Evolutionary conservation across 2,329 filamentous ascomycete genomes (phyloP), one percentile per base, ranked within the genome.

Genomic region (Clathrospora elynae): DNA sequence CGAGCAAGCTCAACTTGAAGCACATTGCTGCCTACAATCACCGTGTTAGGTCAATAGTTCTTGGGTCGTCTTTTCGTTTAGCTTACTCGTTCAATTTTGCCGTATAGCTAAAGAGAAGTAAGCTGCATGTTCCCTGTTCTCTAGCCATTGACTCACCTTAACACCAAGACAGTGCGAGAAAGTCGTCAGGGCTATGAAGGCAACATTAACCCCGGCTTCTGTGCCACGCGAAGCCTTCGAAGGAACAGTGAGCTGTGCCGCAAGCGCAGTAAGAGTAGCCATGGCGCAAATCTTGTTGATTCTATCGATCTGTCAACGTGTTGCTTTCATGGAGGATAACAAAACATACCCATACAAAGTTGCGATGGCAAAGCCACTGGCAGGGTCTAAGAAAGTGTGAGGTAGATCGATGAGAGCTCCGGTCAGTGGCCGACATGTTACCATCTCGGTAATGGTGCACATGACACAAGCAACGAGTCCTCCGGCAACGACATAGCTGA

Each of bases 1-100:
- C 30, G 3, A 67, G 51, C n/a, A 65, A 38, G 16, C 52, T 47
- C 8, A 67, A 42, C 42, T 67, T 67, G 33, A 64, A 52, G 46
- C 57, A 60, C 54, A 65, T 66, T 26, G 66, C 51, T 3, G 55
- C 47, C 58, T 58, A 31, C 9, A 7, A 3, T 43, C 10, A 52
- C 14, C 4, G 25, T 3, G 6, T 37, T 5, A 46, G 20, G 2
- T n/a, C 6, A 5, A 30, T 23, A 5, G 10, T 11, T 14, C n/a
- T 11, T 2, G 4, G 8, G 3, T 13, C 3, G 1, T 8, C 14
- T 1, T 19, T 23, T 17, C 8, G 4, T 4, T n/a, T 3, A 13
- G 29, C 44, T 13, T 38, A 58, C 53, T 25, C 64, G 48, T 42
- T 67, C 64, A 9, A 68, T 49, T 20, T 53, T 59, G 2, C 64